These are phyloP conservation scores for Trichopus zeylanicus DNA, from an alignment of 116 monocot species.

Conservation along the genomic window DNA sequence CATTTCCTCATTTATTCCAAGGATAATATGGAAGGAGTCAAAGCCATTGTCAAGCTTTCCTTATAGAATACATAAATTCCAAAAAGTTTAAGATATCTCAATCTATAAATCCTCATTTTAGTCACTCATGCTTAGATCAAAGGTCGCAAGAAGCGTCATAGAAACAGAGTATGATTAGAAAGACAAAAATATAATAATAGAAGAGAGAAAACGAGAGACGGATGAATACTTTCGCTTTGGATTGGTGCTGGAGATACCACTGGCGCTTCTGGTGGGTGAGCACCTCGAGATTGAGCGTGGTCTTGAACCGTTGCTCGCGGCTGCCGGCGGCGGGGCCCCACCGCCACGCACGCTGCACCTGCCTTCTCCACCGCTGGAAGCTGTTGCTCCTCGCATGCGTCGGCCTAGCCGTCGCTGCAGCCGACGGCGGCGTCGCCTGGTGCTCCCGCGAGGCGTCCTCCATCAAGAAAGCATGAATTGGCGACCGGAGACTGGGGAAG, in stretches of 20 bases:
- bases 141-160: too few relatives aligned
- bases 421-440: background rate
- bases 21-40: too few relatives aligned
- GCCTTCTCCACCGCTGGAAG: slow-evolving; percentile 43
- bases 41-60: too few relatives aligned
- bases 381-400: slow-evolving; percentile 28
- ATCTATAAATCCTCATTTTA: too few relatives aligned
- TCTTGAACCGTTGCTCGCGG: slow-evolving; percentile 35
- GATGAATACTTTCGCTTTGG: slow-evolving; percentile 40
- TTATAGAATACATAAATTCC: too few relatives aligned
- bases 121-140: too few relatives aligned
- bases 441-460: too few relatives aligned
- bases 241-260: slow-evolving; percentile 84
- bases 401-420: background rate
- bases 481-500: too few relatives aligned
- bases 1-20: too few relatives aligned
- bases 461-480: too few relatives aligned
- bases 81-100: too few relatives aligned
- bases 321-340: slow-evolving; percentile 20
- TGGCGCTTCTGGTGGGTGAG: slow-evolving; percentile 92
- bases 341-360: slow-evolving; percentile 58
- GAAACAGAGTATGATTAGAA: background rate
- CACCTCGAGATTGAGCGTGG: slow-evolving; percentile 53
- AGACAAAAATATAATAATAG: background rate
- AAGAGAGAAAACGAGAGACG: background rate